Evolutionary conservation across 257 asterid species (phyloP).

Genomic region (Dorcoceras hygrometricum): DNA sequence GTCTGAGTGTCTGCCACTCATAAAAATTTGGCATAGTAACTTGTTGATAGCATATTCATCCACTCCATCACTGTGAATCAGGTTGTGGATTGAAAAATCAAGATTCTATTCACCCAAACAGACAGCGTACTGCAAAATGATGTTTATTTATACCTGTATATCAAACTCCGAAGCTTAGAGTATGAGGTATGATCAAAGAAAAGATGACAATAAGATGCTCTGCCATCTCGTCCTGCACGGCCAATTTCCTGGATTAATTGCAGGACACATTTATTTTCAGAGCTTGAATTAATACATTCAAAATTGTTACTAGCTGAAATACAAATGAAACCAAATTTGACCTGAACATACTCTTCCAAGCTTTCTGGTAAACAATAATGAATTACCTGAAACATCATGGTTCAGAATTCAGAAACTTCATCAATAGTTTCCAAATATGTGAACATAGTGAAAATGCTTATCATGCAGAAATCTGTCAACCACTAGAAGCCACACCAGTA

Average conservation of each 20-base stretch:
- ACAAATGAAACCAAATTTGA: constrained; percentile 25
- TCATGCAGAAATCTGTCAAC: constrained; percentile 7
- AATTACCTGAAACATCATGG: constrained; percentile 61
- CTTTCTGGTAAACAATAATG: constrained; percentile 96
- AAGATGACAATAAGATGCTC: constrained; percentile 80
- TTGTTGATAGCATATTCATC: constrained; percentile 83
- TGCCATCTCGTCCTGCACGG: constrained; percentile 99
- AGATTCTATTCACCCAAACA: constrained; percentile 24
- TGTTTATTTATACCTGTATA: constrained; percentile 59
- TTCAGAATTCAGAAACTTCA: constrained; percentile 21
- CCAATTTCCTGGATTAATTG: constrained; percentile 75
- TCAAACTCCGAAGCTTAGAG: constrained; percentile 84
- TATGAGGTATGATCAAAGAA: constrained; percentile 77
- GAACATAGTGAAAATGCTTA: constrained; percentile 11
- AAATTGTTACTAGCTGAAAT: constrained; percentile 21
- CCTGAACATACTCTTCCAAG: constrained; percentile 98
- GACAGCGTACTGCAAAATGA: constrained; percentile 20
- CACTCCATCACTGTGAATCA: constrained; percentile 78
- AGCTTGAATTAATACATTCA: constrained; percentile 3
- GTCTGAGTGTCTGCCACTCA: constrained; percentile 33
- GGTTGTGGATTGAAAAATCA: constrained; percentile 20
- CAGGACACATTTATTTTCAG: constrained; percentile 23
- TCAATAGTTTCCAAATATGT: constrained; percentile 15
- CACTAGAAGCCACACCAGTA: constrained; percentile 5
- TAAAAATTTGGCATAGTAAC: constrained; percentile 71